These are phyloP conservation scores for Boletellus emodensis DNA, from an alignment of 768 basidiomycete species.

Conservation along the genomic window DNA sequence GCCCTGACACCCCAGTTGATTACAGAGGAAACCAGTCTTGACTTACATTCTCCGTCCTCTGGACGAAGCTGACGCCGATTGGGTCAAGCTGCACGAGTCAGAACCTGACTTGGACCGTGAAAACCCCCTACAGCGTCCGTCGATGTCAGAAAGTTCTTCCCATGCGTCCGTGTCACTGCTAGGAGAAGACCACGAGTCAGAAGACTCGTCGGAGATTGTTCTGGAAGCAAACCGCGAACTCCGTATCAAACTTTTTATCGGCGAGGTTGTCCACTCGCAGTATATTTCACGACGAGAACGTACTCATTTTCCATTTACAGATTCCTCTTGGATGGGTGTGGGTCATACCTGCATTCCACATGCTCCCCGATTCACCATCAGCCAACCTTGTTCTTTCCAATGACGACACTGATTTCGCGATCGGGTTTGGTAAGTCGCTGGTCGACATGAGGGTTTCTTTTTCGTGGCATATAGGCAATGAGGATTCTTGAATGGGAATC, in stretches of 20 bases:
- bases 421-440: constrained; percentile 66
- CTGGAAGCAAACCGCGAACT: constrained; percentile 67
- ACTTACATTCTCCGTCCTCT: constrained; percentile 44
- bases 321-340: constrained; percentile 83
- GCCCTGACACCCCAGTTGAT: background rate
- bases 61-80: constrained; percentile 30
- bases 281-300: background rate
- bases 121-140: background rate
- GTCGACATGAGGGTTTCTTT: constrained; percentile 64
- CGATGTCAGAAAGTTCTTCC: constrained; percentile 2
- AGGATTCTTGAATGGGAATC: background rate
- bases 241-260: constrained; percentile 67
- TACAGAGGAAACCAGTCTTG: constrained; percentile 37
- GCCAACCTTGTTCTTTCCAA: constrained; percentile 41
- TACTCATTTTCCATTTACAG: constrained; percentile 29
- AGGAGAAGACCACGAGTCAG: constrained; percentile 14
- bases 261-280: constrained; percentile 45
- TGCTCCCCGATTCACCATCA: constrained; percentile 47
- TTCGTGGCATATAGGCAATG: constrained; percentile 37
- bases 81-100: constrained; percentile 36
- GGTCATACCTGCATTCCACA: constrained; percentile 83
- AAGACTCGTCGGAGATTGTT: constrained; percentile 41
- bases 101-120: background rate
- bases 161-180: background rate
- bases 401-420: constrained; percentile 73